A percentile compares a stretch with the other conserved stretches of the same genome.
phyloP scores from a whole-genome alignment of 805 yeast species.

The Starmera amethionina region DNA sequence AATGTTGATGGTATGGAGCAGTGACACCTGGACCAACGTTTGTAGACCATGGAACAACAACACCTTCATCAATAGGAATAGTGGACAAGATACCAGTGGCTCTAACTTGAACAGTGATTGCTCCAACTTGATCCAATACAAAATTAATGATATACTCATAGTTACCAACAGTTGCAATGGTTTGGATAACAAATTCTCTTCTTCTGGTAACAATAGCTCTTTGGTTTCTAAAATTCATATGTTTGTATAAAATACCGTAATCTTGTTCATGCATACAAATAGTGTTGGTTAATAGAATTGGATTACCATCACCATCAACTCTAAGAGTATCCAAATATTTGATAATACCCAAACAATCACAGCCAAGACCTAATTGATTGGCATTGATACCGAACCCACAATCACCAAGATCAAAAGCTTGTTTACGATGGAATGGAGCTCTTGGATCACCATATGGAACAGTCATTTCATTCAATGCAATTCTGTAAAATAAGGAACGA shows the following conservation, averaged over 20 bases:
- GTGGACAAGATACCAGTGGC: constrained; percentile 85
- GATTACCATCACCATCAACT: constrained; percentile 49
- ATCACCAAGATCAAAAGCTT: constrained; percentile 81
- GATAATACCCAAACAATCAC: constrained; percentile 77
- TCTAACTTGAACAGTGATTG: constrained; percentile 66
- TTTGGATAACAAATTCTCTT: constrained; percentile 71
- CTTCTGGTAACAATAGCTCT: constrained; percentile 58
- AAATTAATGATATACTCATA: constrained; percentile 70
- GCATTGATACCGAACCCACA: constrained; percentile 73
- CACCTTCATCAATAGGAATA: constrained; percentile 67
- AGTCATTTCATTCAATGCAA: constrained; percentile 74
- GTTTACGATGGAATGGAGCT: constrained; percentile 76
- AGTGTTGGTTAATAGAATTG: constrained; percentile 54
- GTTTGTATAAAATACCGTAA: constrained; percentile 68
- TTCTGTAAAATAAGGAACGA: constrained; percentile 63
- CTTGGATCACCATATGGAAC: constrained; percentile 85
- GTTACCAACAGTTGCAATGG: constrained; percentile 77
- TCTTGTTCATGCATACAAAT: constrained; percentile 78
- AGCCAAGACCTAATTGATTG: constrained; percentile 59
- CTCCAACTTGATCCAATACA: constrained; percentile 69
- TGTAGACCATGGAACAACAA: constrained; percentile 59
- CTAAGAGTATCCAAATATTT: constrained; percentile 59
- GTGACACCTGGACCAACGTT: constrained; percentile 70
- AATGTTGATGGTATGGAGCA: constrained; percentile 82
- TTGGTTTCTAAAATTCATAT: constrained; percentile 67